phyloP scores from a whole-genome alignment of 129 eudicot species.

The Chrysanthemum lavandulifolium region DNA sequence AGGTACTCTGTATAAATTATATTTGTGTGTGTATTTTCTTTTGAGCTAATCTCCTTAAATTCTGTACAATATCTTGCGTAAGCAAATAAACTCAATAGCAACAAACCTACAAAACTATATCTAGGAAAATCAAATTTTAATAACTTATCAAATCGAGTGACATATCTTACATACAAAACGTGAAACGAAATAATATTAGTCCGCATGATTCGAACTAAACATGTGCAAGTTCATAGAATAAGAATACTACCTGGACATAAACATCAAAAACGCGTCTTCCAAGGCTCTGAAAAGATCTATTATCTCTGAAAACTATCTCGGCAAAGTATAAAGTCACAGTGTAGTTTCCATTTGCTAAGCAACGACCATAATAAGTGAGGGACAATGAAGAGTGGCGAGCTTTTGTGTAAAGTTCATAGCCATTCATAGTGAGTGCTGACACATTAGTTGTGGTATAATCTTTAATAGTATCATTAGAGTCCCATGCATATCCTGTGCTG shows the following conservation, averaged over 20 bases:
- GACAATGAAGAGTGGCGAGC: slow-evolving; percentile 56
- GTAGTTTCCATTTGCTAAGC: slow-evolving; percentile 61
- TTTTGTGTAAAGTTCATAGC: slow-evolving; percentile 39
- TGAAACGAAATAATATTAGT: neutral
- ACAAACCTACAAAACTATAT: no score
- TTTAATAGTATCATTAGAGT: neutral
- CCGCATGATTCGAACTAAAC: no score
- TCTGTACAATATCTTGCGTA: no score
- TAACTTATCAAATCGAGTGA: no score
- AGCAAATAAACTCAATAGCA: no score
- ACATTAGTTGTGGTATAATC: slow-evolving; percentile 23
- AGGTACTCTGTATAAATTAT: no score
- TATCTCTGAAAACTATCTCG: slow-evolving; percentile 48
- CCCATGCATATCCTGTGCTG: slow-evolving; percentile 46
- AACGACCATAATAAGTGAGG: slow-evolving; percentile 64
- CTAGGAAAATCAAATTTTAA: no score
- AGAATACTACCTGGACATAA: slow-evolving; percentile 52
- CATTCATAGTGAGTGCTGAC: slow-evolving; percentile 33
- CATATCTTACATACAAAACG: no score
- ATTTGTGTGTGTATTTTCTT: no score
- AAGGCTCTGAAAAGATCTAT: slow-evolving; percentile 45
- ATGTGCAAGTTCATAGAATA: neutral
- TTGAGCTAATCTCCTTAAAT: no score
- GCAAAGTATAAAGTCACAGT: slow-evolving; percentile 67
- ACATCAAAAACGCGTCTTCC: slow-evolving; percentile 69